phyloP scores from a whole-genome alignment of 1,284 basidiomycete species.

The Stygiomarasmius scandens region DNA sequence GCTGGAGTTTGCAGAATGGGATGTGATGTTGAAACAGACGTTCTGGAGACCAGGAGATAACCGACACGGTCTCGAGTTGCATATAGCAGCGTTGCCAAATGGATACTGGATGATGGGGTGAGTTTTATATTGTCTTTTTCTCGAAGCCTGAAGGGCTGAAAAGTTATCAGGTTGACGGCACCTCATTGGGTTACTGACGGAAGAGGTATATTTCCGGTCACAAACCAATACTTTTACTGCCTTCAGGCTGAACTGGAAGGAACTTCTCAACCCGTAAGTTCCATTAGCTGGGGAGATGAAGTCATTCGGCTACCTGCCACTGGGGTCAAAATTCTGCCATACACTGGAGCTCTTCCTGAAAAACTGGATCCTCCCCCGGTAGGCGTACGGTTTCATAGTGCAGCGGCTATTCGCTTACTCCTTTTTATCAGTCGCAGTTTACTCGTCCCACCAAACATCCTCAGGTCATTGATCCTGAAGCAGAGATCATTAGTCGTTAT shows the following conservation, averaged over 20 bases:
- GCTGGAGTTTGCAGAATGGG: not conserved
- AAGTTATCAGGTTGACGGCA: not conserved
- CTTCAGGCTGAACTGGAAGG: not conserved
- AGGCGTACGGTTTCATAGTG: not conserved
- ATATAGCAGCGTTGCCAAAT: not conserved
- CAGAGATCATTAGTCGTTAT: not conserved
- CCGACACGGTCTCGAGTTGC: not conserved
- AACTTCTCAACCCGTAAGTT: not conserved
- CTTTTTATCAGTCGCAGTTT: not conserved
- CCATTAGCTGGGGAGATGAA: not conserved
- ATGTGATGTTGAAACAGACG: not conserved
- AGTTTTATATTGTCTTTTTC: not conserved
- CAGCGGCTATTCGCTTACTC: no score
- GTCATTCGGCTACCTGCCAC: not conserved
- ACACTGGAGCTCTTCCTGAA: not conserved
- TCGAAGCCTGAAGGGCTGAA: not conserved
- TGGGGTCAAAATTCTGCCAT: not conserved
- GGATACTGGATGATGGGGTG: not conserved
- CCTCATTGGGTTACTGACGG: conserved; percentile 1
- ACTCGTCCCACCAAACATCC: not conserved
- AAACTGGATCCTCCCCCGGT: not conserved
- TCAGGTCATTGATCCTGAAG: not conserved
- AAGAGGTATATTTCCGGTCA: not conserved
- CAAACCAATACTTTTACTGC: not conserved
- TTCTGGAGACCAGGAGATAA: not conserved